phyloP scores from a whole-genome alignment of 305 asterid genomes.

The Withania somnifera region DNA sequence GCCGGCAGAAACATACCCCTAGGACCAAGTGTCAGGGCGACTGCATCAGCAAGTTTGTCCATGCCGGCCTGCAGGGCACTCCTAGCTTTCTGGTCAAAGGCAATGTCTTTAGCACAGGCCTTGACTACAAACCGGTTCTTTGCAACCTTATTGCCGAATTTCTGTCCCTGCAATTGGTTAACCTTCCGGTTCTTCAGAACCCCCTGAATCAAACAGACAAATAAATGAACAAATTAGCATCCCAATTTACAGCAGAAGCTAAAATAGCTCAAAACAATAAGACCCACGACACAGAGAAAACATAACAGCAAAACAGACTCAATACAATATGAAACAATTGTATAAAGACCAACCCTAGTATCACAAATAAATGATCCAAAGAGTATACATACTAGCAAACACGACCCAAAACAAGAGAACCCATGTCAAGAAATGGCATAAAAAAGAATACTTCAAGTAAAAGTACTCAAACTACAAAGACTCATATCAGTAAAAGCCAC shows the following conservation, averaged over 20 bases:
- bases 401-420: neutral
- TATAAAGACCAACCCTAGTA: neutral
- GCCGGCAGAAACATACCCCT: slow-evolving; percentile 38
- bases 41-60: slow-evolving; percentile 91
- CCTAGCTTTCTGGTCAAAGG: slow-evolving; percentile 87
- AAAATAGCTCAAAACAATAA: neutral
- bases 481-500: neutral
- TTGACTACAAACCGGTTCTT: slow-evolving; percentile 59
- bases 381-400: neutral
- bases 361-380: neutral
- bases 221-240: neutral
- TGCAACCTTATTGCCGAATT: slow-evolving; percentile 31
- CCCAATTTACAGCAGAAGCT: neutral
- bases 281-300: neutral
- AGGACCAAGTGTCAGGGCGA: slow-evolving; percentile 94
- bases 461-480: neutral
- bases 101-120: slow-evolving; percentile 86
- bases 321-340: neutral
- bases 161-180: slow-evolving; percentile 62
- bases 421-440: neutral
- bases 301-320: neutral
- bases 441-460: neutral
- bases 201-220: slow-evolving; percentile 25
- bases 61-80: slow-evolving; percentile 86
- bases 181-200: slow-evolving; percentile 45